Percentiles rank a stretch among this genome's conserved stretches.
Evolutionary conservation across 371 early-diverging fungal species (phyloP).

Genomic region (Zychaea mexicana): DNA sequence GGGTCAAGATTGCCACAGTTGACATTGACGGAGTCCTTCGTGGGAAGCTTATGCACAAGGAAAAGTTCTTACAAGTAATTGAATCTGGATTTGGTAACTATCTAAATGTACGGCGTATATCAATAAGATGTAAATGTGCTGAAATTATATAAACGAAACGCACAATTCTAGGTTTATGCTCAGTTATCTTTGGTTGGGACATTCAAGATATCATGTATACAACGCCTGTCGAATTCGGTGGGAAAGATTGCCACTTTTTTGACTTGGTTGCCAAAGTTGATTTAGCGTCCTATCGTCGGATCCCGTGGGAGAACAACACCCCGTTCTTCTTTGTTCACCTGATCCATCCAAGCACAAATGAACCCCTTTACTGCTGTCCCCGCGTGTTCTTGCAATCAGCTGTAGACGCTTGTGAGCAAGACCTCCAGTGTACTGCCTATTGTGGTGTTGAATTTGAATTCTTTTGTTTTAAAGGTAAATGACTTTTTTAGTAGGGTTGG

Average conservation of each 20-base stretch:
- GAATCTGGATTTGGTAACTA: conserved; percentile 71
- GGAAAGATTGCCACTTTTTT: conserved; percentile 48
- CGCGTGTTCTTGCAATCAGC: conserved; percentile 63
- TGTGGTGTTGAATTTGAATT: conserved; percentile 85
- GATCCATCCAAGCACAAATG: conserved; percentile 52
- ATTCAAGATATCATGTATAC: conserved; percentile 61
- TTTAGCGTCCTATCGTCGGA: conserved; percentile 62
- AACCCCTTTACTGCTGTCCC: conserved; percentile 70
- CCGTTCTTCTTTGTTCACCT: conserved; percentile 79
- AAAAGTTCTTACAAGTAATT: conserved; percentile 67
- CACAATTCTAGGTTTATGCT: conserved; percentile 71
- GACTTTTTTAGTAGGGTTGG: not conserved
- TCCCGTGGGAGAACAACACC: conserved; percentile 79
- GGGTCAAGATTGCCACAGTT: conserved; percentile 65
- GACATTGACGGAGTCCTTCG: conserved; percentile 82
- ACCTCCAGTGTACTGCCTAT: conserved; percentile 58
- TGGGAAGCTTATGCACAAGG: conserved; percentile 73
- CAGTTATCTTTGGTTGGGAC: conserved; percentile 89
- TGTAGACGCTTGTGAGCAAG: conserved; percentile 37
- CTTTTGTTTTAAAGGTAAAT: conserved; percentile 78
- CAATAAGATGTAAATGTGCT: not conserved
- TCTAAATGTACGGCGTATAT: not conserved
- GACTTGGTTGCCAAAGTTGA: conserved; percentile 78
- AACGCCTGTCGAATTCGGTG: conserved; percentile 25
- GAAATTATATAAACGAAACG: not conserved